Base-by-base conservation (phyloP, 2,329 filamentous ascomycete genomes). In the Pseudogymnoascus sp. region DNA sequence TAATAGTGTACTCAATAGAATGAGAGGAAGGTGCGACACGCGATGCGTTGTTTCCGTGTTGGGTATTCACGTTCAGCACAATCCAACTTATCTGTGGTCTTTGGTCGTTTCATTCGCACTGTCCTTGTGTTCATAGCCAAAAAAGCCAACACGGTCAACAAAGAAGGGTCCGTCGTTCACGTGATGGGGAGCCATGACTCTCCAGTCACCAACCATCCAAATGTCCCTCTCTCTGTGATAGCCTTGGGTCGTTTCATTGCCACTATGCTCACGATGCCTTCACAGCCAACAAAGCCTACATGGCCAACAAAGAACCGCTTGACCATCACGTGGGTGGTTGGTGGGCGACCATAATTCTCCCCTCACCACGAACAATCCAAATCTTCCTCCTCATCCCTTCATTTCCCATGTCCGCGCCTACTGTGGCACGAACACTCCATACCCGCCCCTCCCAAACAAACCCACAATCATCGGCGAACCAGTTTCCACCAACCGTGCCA, bases 341-440 rank as follows among this genome's bases (percentile, higher is more conserved):
- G 4, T 29, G 26, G 26, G 35, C 35, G 13, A 21, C 40, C 40
- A 24, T 13, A 24, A 6, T 24, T 24, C 11, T n/a, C 40, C 5
- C 4, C 19, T 44, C 10, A 24, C 40, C 19, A 44, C 19, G 19
- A 19, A 44, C 26, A 3, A 29, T 29, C 40, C 40, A 53, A 53
- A 26, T 33, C 29, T 53, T n/a, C 26, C 10, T 44, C 42, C 11
- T 47, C 26, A 33, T n/a, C 29, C 50, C 50, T 56, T 56, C 50
- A 56, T 56, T 56, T 56, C 29, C 50, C 50, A 56, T 56, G 8
- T 33, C n/a, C 29, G 50, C 50, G 50, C 50, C 50, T 56, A 33
- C 50, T 33, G 4, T 19, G 26, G 29, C 26, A 21, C 26, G 14
- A 56, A 56, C 16, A 56, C 10, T 2, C n/a, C 50, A 19, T 33